Conservation (phyloP, 202 grass and related monocot genomes). For the Hordeum pubiflorum region DNA sequence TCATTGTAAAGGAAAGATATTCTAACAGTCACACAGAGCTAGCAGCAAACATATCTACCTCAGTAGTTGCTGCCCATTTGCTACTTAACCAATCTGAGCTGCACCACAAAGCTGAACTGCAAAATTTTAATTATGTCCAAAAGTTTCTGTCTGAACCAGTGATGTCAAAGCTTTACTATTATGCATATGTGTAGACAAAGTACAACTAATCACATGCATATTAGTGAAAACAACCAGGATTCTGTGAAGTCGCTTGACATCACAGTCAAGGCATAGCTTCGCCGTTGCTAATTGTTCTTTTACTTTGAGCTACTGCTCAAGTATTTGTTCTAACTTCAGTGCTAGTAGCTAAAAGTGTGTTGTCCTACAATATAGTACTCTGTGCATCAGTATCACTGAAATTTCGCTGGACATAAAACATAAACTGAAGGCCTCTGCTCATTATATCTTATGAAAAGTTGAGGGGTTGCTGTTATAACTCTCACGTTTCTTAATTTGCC, state of each 20-base stretch:
- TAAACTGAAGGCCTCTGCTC: neutral
- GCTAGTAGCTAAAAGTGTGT: neutral
- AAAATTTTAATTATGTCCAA: neutral
- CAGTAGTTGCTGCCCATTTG: neutral
- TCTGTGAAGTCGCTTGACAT: too few species aligned
- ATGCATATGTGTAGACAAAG: too few species aligned
- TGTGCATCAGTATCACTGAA: neutral
- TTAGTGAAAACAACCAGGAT: too few species aligned
- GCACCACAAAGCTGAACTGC: neutral
- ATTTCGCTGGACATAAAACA: neutral
- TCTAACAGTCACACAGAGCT: neutral
- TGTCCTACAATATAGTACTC: conserved; percentile 1
- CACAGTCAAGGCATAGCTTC: too few species aligned
- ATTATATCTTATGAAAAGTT: neutral
- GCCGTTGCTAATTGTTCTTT: neutral
- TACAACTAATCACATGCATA: too few species aligned
- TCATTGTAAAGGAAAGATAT: neutral
- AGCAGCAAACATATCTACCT: neutral
- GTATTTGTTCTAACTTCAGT: neutral
- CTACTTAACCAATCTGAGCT: neutral
- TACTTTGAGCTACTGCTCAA: neutral
- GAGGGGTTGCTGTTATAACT: neutral
- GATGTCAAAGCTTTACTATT: too few species aligned
- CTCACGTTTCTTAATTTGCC: neutral
- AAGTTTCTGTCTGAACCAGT: too few species aligned